Percentiles rank a stretch among this genome's conserved stretches.
Evolutionary conservation across 371 early-diverging fungal genomes (phyloP).

Genomic region (Actinomortierella wolfii): DNA sequence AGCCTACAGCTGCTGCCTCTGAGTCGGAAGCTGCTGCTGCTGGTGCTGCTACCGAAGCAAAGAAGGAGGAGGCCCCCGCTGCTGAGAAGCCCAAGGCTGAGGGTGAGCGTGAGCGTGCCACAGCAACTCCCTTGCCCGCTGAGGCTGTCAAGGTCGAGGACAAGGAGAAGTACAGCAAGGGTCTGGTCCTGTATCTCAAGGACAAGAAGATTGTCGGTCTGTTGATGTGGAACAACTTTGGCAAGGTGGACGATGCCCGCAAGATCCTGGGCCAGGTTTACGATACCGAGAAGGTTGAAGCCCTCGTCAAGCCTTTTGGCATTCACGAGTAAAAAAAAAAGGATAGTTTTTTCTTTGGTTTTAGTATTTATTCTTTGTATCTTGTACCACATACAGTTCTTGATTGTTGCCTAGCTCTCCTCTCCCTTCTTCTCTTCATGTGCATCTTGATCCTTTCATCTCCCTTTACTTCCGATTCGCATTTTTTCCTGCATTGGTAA

Average conservation of each 20-base stretch:
- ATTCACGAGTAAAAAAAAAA: conserved; percentile 41
- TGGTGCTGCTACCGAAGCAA: conserved; percentile 2
- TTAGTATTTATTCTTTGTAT: too few relatives aligned
- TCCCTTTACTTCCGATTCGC: too few relatives aligned
- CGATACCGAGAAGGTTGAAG: conserved; percentile 44
- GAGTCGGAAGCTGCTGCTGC: conserved; percentile 36
- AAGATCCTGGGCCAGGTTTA: conserved; percentile 56
- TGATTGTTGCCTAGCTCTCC: too few relatives aligned
- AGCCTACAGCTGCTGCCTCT: conserved; percentile 53
- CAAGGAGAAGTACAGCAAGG: conserved; percentile 64
- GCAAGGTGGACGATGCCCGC: conserved; percentile 74
- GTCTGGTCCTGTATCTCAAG: conserved; percentile 73
- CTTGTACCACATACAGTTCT: too few relatives aligned
- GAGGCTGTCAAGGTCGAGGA: conserved; percentile 48
- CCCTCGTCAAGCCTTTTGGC: conserved; percentile 47
- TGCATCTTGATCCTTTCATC: too few relatives aligned
- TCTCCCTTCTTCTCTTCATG: too few relatives aligned
- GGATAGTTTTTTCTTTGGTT: too few relatives aligned
- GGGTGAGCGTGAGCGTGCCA: conserved; percentile 24
- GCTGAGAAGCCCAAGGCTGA: conserved; percentile 43
- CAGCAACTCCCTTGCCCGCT: conserved; percentile 39
- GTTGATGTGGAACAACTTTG: conserved; percentile 73
- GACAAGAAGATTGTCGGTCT: conserved; percentile 71
- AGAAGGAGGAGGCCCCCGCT: conserved; percentile 37
- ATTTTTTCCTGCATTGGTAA: too few relatives aligned